Conservation (phyloP, 176 grass and related monocot species). For the Luzula sylvatica region DNA sequence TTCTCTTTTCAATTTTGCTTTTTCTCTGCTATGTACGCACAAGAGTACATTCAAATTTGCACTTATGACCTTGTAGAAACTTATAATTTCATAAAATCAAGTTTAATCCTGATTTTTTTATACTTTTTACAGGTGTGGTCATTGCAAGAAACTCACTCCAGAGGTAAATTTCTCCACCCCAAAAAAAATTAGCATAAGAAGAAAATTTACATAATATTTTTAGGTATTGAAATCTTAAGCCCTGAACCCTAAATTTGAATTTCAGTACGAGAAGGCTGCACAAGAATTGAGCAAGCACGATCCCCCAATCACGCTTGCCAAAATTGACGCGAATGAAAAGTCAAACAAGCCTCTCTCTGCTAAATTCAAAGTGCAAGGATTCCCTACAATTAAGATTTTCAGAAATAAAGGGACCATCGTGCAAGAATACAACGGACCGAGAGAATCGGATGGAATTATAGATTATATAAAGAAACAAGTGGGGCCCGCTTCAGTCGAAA, state of each 20-base stretch:
- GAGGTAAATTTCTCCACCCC: slow-evolving; percentile 35
- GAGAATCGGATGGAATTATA: slow-evolving; percentile 55
- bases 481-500: slow-evolving; percentile 46
- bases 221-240: not conserved
- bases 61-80: not conserved
- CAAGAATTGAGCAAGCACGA: slow-evolving; percentile 36
- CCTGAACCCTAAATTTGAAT: slow-evolving; percentile 15
- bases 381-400: slow-evolving; percentile 67
- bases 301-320: slow-evolving; percentile 35
- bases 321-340: slow-evolving; percentile 56
- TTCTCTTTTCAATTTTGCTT: not conserved
- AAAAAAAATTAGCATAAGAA: not conserved
- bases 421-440: slow-evolving; percentile 44
- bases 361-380: slow-evolving; percentile 40
- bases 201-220: too few species aligned
- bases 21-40: too few species aligned
- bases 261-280: slow-evolving; percentile 84
- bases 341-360: slow-evolving; percentile 64
- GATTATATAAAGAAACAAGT: slow-evolving; percentile 68
- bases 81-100: not conserved
- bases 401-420: slow-evolving; percentile 38
- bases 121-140: slow-evolving; percentile 53
- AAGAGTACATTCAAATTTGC: too few species aligned
- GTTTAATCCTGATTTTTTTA: not conserved
- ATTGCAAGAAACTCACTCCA: slow-evolving; percentile 70